Evolutionary conservation across 2,329 filamentous ascomycete genomes (phyloP).

Genomic region (Stachybotrys echinatus): DNA sequence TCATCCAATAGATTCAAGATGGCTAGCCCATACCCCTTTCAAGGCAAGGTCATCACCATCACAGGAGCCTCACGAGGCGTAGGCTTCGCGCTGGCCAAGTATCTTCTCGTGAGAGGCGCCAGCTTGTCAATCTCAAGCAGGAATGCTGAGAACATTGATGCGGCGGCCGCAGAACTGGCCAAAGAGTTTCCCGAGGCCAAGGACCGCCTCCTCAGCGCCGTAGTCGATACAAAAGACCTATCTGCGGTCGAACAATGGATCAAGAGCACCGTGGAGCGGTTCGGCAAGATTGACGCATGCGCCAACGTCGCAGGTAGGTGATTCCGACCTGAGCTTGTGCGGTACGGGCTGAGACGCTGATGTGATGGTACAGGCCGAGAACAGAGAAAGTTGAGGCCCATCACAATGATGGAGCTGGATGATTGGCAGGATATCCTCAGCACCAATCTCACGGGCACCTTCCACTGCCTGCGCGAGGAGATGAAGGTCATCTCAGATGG

Average conservation of each 20-base stretch:
- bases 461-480: slow-evolving; percentile 19
- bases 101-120: slow-evolving; percentile 38
- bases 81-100: slow-evolving; percentile 45
- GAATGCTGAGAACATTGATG: slow-evolving; percentile 18
- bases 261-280: slow-evolving; percentile 20
- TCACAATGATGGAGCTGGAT: slow-evolving; percentile 15
- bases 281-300: slow-evolving; percentile 26
- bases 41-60: slow-evolving; percentile 56
- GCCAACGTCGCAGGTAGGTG: slow-evolving; percentile 30
- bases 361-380: slow-evolving; percentile 7
- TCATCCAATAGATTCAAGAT: too few relatives aligned
- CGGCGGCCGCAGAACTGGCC: slow-evolving; percentile 14
- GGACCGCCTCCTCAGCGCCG: slow-evolving; percentile 14
- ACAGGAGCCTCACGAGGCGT: slow-evolving; percentile 55
- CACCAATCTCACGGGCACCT: slow-evolving; percentile 18
- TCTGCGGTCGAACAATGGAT: slow-evolving; percentile 29
- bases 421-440: slow-evolving; percentile 16
- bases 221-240: slow-evolving; percentile 24
- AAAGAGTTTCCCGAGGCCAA: slow-evolving; percentile 14
- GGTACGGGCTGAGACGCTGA: neutral
- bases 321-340: neutral
- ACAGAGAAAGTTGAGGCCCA: slow-evolving; percentile 18
- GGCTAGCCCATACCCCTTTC: slow-evolving; percentile 16
- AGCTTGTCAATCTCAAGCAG: slow-evolving; percentile 23
- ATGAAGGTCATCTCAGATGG: slow-evolving; percentile 29